Percentiles rank a stretch among this genome's conserved stretches.
phyloP scores from a whole-genome alignment of 2,329 filamentous ascomycete species.

The Pestalotiopsis sp. region DNA sequence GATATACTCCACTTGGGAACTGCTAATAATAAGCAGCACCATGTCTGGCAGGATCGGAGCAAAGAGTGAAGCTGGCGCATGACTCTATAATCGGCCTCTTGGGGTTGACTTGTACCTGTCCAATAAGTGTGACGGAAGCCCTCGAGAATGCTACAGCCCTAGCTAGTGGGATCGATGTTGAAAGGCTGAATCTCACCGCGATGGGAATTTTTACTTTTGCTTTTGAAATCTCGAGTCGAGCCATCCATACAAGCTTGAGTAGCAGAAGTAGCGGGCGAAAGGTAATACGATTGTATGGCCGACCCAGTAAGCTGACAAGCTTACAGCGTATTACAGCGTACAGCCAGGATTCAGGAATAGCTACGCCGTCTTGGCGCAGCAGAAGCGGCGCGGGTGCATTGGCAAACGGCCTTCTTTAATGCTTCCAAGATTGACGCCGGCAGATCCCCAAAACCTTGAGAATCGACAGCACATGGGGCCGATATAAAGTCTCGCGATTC shows the following conservation, averaged over 20 bases:
- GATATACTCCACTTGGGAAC: background rate
- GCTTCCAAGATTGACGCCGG: background rate
- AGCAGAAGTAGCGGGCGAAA: background rate
- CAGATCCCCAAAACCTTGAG: background rate
- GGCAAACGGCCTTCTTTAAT: background rate
- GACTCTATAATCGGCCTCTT: background rate
- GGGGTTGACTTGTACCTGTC: background rate
- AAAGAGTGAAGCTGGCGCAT: background rate
- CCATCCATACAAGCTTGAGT: background rate
- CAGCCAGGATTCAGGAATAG: background rate
- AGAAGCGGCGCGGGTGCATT: background rate
- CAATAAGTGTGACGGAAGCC: background rate
- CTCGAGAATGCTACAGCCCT: background rate
- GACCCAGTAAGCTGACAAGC: background rate
- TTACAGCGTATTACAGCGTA: background rate
- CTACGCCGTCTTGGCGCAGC: background rate
- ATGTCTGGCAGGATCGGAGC: background rate
- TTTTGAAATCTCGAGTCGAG: background rate
- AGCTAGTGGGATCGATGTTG: background rate
- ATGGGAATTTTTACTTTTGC: background rate
- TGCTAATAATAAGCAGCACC: background rate
- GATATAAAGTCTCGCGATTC: background rate
- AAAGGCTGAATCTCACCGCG: background rate
- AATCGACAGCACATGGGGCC: background rate
- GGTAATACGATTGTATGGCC: background rate